Evolutionary conservation across 2,329 filamentous ascomycete species (phyloP).

Genomic region (Fusarium bulbicola): DNA sequence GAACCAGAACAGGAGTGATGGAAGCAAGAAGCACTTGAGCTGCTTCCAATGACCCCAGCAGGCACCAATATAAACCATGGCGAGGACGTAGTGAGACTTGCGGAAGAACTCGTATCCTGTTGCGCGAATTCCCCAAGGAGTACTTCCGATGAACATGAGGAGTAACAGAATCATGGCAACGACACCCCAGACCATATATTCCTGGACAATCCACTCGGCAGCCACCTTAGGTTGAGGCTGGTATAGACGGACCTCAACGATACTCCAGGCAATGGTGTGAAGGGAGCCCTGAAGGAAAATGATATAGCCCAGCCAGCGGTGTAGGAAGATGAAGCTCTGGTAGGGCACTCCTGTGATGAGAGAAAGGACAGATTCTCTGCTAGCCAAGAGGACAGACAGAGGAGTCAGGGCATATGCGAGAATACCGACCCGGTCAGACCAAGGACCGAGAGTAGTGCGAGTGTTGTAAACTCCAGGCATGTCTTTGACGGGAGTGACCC

Average conservation of each 20-base stretch:
- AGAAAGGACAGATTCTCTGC: constrained; percentile 74
- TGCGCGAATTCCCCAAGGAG: constrained; percentile 63
- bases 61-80: constrained; percentile 77
- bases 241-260: constrained; percentile 73
- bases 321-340: constrained; percentile 80
- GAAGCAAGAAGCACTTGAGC: constrained; percentile 74
- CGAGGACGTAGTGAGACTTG: constrained; percentile 77
- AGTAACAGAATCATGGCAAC: constrained; percentile 73
- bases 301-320: constrained; percentile 79
- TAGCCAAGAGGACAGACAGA: constrained; percentile 72
- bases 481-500: constrained; percentile 74
- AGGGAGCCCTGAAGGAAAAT: constrained; percentile 74
- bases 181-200: constrained; percentile 78
- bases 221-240: constrained; percentile 73
- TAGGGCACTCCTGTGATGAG: constrained; percentile 78
- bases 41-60: constrained; percentile 79
- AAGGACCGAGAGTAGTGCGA: constrained; percentile 72
- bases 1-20: constrained; percentile 71
- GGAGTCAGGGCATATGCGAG: constrained; percentile 80
- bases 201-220: constrained; percentile 65
- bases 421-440: constrained; percentile 73
- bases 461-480: constrained; percentile 67
- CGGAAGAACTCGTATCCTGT: constrained; percentile 83
- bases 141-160: constrained; percentile 68
- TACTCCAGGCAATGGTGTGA: constrained; percentile 76